Base-by-base conservation (phyloP, 345 rosid genomes). In the Gossypium thurberi region DNA sequence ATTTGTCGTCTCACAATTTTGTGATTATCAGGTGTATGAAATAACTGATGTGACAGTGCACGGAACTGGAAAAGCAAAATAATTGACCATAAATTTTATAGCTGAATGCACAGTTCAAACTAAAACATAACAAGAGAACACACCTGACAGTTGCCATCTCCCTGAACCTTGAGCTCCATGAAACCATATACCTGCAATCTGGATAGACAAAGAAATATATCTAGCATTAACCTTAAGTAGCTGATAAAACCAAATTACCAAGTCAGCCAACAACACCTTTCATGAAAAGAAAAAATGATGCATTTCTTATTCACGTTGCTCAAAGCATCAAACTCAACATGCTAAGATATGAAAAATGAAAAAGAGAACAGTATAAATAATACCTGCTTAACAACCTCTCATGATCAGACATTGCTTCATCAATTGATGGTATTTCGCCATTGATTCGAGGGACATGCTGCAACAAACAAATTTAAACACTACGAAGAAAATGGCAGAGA, bases 371-470 rank as follows among this genome's bases (percentile, higher is more conserved):
- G 47, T 44, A 63, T 13, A 70, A 28, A 23, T 55, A 71, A 14
- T 77, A 92, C 99, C 99, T 89, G 78, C 85, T 82, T 14, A 82
- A 84, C 83, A 95, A 84, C 81, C 99, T 86, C 81, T 92, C 97
- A 79, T 95, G 97, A 85, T 95, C 99, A 64, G 99, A 87, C 76
- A 91, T 84, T 59, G 89, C 99, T 84, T 92, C 99, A 81, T 92
- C 96, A 70, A 80, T 75, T 8, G 99, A 90, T 66, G 99, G 99
- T 82, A 92, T 95, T 77, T 95, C 96, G 51, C 99, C 96, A 78
- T 95, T 95, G 59, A 86, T 89, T 84, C 90, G 85, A 0, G 99
- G 99, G 77, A 95, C 84, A 79, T 95, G 96, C 99, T 95, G 83
- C 78, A 77, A 26, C 67, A 12, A 72, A 70, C 9, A 55, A 50